Evolutionary conservation across 257 asterid genomes (phyloP), one percentile per base, ranked within the genome.

Genomic region (Mitragyna speciosa): DNA sequence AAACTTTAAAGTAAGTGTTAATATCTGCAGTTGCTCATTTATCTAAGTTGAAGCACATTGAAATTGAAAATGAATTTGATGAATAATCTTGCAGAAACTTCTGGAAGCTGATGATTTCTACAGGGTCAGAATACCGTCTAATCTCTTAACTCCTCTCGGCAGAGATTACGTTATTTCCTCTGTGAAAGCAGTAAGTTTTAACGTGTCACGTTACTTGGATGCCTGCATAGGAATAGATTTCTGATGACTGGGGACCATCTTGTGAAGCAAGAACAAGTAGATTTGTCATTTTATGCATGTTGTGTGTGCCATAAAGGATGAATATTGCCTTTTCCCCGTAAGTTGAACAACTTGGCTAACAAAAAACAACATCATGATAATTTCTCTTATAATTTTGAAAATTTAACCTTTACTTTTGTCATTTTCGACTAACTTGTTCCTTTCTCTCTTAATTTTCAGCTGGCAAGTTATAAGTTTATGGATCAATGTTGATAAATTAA

Each of bases 41-140:
- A 26, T 66, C 36, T 10, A 59, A 59, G 24, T 59, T 59, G 66
- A n/a, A 24, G 26, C n/a, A 20, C 9, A 6, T 54, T 54, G 17
- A 26, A 24, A 24, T 14, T 59, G 66, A 59, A 59, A 24, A 15
- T 59, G 66, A 59, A n/a, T 24, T 24, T 59, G 66, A n/a, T n/a
- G 66, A 54, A 59, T 59, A 59, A 75, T 76, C 74, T 79, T 78
- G 80, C 96, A 96, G 99, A 89, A 87, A 83, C 94, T 96, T 52
- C 80, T 96, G 90, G 92, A 94, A 84, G 93, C 82, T 78, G 99
- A 96, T 76, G 98, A 92, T 81, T 94, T 92, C 84, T 96, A 96
- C 82, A 87, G 87, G 86, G 89, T 96, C 85, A 91, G 98, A 84
- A 77, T 96, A 33, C 96, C 96, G 4, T 91, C 98, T 73, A 92